Evolutionary conservation across 164 flowering plant genomes (phyloP).

Genomic region (Platanus orientalis): DNA sequence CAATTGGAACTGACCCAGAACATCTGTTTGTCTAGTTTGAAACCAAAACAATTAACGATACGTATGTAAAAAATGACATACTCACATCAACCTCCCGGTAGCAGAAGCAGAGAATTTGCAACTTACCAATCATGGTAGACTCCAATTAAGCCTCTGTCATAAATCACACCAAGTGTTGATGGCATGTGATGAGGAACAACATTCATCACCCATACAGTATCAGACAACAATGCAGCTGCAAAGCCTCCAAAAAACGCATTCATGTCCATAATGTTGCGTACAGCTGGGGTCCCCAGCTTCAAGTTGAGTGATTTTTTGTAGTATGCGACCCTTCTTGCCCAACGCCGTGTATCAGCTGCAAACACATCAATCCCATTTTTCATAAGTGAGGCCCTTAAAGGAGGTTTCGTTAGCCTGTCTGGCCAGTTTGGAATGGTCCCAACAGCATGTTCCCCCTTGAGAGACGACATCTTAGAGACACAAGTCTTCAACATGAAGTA

Average conservation of each 20-base stretch:
- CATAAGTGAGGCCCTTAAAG: constrained; percentile 57
- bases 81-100: no score
- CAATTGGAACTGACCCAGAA: no score
- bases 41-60: no score
- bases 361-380: constrained; percentile 81
- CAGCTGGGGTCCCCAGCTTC: constrained; percentile 73
- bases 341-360: constrained; percentile 83
- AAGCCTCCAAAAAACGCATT: constrained; percentile 96
- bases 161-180: constrained; percentile 73
- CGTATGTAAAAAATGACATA: no score
- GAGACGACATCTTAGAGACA: constrained; percentile 54
- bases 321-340: constrained; percentile 80
- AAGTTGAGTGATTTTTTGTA: constrained; percentile 73
- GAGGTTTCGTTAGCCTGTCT: constrained; percentile 62
- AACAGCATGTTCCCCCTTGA: constrained; percentile 60
- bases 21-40: no score
- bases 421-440: constrained; percentile 91
- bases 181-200: constrained; percentile 81
- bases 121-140: constrained; percentile 95
- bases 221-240: constrained; percentile 76
- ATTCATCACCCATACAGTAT: constrained; percentile 99
- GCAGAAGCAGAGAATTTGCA: no score
- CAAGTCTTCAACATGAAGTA: constrained; percentile 78
- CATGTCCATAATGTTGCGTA: constrained; percentile 98
- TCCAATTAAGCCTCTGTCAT: constrained; percentile 95